Evolutionary conservation across 1,139 yeast genomes (phyloP).

Genomic region (Yamadazyma sp.): DNA sequence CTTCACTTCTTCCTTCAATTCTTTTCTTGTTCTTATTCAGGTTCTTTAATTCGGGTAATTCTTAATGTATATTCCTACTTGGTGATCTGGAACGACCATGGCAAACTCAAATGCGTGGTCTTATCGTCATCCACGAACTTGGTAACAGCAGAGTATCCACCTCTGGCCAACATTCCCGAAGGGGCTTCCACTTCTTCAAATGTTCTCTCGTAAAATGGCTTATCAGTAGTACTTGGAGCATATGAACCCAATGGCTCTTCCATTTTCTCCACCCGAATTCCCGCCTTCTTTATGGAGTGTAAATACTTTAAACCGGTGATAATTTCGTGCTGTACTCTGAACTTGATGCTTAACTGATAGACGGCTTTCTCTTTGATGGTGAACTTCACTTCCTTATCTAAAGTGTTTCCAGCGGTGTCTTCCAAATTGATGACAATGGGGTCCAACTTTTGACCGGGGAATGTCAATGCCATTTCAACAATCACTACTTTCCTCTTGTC

Average conservation of each 20-base stretch:
- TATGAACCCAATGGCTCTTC: constrained; percentile 90
- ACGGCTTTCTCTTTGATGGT: constrained; percentile 76
- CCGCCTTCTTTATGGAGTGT: constrained; percentile 83
- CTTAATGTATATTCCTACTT: constrained; percentile 30
- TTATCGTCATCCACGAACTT: constrained; percentile 89
- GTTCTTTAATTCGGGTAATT: too few species aligned
- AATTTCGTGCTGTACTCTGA: constrained; percentile 87
- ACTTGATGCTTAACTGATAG: constrained; percentile 71
- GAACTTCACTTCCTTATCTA: constrained; percentile 57
- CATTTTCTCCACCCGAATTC: constrained; percentile 80
- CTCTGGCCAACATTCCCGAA: constrained; percentile 84
- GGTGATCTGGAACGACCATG: constrained; percentile 84
- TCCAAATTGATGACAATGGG: constrained; percentile 70
- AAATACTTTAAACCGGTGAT: constrained; percentile 87
- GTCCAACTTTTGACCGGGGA: constrained; percentile 52
- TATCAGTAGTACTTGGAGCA: constrained; percentile 84
- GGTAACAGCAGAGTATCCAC: constrained; percentile 76
- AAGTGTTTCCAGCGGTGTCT: constrained; percentile 49
- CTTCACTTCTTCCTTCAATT: too few species aligned
- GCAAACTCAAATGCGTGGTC: constrained; percentile 67
- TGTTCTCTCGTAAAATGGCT: constrained; percentile 75
- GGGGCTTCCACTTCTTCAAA: constrained; percentile 93
- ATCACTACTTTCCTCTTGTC: constrained; percentile 80
- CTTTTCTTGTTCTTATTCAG: too few species aligned
- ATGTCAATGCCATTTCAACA: constrained; percentile 68